Conservation (phyloP, 2,329 filamentous ascomycete genomes). For the Aaosphaeria pasadenensis region DNA sequence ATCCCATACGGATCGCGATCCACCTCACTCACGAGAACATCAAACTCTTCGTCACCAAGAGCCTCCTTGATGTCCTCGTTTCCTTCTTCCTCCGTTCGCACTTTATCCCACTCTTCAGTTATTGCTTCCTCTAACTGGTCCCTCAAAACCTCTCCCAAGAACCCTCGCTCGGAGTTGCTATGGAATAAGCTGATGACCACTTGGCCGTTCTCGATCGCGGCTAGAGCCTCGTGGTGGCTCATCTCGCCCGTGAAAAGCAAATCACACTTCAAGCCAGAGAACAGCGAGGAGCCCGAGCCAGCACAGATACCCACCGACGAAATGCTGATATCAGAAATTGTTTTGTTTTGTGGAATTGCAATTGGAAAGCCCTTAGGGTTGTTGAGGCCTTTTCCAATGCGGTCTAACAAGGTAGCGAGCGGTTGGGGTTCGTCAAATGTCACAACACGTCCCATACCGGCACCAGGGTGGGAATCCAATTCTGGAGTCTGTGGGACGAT, state of each 20-base stretch:
- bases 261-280: slow-evolving; percentile 69
- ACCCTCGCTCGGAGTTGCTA: slow-evolving; percentile 87
- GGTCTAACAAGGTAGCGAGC: slow-evolving; percentile 58
- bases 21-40: slow-evolving; percentile 71
- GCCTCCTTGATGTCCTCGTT: slow-evolving; percentile 45
- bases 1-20: slow-evolving; percentile 90
- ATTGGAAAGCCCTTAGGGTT: slow-evolving; percentile 64
- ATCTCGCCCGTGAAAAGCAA: slow-evolving; percentile 89
- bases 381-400: slow-evolving; percentile 61
- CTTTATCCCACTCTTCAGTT: slow-evolving; percentile 51
- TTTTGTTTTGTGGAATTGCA: slow-evolving; percentile 59
- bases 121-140: slow-evolving; percentile 62
- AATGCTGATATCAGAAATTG: slow-evolving; percentile 56
- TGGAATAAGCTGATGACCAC: slow-evolving; percentile 86
- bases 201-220: slow-evolving; percentile 78
- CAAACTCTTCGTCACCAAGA: slow-evolving; percentile 53
- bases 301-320: slow-evolving; percentile 80
- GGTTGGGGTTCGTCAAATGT: slow-evolving; percentile 53
- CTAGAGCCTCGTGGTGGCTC: slow-evolving; percentile 86
- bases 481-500: slow-evolving; percentile 48
- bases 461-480: slow-evolving; percentile 43
- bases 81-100: slow-evolving; percentile 42
- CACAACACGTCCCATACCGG: slow-evolving; percentile 62
- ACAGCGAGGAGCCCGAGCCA: slow-evolving; percentile 77
- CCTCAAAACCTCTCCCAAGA: slow-evolving; percentile 69